These are phyloP conservation scores for Stephania yunnanensis DNA, from an alignment of 164 flowering plant species.

Conservation along the genomic window DNA sequence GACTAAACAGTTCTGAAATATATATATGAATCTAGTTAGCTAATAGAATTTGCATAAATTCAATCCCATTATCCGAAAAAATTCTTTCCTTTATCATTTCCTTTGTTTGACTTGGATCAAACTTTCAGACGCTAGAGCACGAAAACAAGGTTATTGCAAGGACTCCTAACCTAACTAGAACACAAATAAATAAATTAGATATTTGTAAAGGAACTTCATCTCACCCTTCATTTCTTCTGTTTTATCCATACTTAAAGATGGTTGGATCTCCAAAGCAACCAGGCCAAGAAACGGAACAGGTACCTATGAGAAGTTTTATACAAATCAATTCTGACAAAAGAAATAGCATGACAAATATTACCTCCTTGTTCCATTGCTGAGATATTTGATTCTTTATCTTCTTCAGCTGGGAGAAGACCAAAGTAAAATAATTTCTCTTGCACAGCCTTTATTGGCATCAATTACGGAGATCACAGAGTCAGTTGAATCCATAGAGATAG, in stretches of 20 bases:
- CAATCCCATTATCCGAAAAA: background rate
- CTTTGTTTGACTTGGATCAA: no score
- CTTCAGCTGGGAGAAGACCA: constrained; percentile 20
- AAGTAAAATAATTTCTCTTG: constrained; percentile 13
- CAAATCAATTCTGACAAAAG: background rate
- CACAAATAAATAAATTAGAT: no score
- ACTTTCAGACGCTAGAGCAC: no score
- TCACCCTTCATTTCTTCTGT: background rate
- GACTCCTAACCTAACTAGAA: no score
- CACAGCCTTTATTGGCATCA: constrained; percentile 32
- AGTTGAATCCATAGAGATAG: constrained; percentile 25
- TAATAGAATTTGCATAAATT: background rate
- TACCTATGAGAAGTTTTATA: background rate
- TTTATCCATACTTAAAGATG: background rate
- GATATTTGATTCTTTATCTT: constrained; percentile 6
- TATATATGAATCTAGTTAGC: background rate
- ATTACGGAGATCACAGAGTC: constrained; percentile 40
- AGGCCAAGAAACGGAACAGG: background rate
- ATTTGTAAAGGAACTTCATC: background rate
- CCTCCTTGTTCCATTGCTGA: background rate
- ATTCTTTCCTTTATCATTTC: no score
- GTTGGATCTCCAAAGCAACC: background rate
- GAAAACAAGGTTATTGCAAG: no score
- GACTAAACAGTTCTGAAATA: background rate
- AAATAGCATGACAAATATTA: background rate